phyloP scores from a whole-genome alignment of 805 yeast genomes.

The Yarrowia porcina region DNA sequence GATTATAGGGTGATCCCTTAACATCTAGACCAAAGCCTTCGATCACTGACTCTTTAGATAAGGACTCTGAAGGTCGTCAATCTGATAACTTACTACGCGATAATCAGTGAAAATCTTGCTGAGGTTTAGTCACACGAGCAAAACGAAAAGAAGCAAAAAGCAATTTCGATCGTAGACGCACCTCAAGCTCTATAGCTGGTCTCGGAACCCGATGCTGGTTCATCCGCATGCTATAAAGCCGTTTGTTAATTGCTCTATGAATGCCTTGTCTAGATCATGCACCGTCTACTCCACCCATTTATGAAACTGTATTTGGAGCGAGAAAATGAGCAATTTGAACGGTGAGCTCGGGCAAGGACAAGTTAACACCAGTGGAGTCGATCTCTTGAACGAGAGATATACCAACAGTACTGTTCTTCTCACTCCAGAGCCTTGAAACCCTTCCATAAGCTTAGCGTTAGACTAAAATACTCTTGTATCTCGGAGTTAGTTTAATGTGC shows the following conservation, averaged over 20 bases:
- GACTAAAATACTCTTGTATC: neutral
- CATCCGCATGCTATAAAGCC: slow-evolving; percentile 4
- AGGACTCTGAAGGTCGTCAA: neutral
- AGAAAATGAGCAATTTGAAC: neutral
- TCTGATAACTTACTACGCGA: neutral
- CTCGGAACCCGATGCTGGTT: neutral
- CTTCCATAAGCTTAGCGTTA: neutral
- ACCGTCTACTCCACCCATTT: too few relatives aligned
- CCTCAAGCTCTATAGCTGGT: neutral
- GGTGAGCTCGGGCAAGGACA: too few relatives aligned
- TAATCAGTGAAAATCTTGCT: neutral
- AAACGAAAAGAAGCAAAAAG: neutral
- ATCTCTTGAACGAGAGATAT: too few relatives aligned
- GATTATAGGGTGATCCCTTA: too few relatives aligned
- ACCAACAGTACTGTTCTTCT: too few relatives aligned
- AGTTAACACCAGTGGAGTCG: too few relatives aligned
- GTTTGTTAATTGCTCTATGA: too few relatives aligned
- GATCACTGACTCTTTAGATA: too few relatives aligned
- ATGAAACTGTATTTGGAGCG: neutral
- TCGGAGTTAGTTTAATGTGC: neutral
- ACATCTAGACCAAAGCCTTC: too few relatives aligned
- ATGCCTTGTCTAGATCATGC: too few relatives aligned
- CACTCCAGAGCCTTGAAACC: too few relatives aligned
- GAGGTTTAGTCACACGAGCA: neutral
- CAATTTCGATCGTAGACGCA: neutral